These are phyloP conservation scores for Dionaea muscipula DNA, from an alignment of 179 eudicot species.

Conservation along the genomic window DNA sequence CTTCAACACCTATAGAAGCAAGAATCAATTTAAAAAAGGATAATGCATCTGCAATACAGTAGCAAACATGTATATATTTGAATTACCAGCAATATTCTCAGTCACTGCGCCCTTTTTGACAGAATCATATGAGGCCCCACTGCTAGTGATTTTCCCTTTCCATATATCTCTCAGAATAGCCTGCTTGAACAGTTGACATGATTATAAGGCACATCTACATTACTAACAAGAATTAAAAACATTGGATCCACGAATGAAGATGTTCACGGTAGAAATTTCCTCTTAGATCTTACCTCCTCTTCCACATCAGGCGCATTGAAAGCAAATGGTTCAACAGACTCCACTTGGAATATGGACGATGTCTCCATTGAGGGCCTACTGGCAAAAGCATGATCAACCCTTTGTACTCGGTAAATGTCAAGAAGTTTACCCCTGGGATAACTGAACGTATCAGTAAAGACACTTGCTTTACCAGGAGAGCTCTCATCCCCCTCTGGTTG, in stretches of 20 bases:
- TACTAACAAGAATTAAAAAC: neutral
- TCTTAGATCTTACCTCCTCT: constrained; percentile 51
- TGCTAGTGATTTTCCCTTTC: constrained; percentile 63
- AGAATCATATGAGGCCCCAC: constrained; percentile 46
- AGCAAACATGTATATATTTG: neutral
- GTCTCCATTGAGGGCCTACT: constrained; percentile 44
- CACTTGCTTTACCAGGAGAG: constrained; percentile 45
- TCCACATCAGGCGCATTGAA: constrained; percentile 66
- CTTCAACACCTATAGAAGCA: constrained; percentile 21
- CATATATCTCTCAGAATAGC: constrained; percentile 58
- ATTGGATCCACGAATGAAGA: neutral
- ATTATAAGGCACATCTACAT: constrained; percentile 1
- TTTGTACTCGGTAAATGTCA: constrained; percentile 73
- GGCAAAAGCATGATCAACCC: constrained; percentile 29
- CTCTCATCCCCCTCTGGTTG: constrained; percentile 28
- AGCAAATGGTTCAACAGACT: constrained; percentile 58
- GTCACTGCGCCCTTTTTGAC: constrained; percentile 31
- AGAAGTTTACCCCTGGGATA: constrained; percentile 88
- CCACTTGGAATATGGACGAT: constrained; percentile 38
- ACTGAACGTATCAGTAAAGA: constrained; percentile 28
- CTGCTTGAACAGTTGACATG: constrained; percentile 24
- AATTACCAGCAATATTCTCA: constrained; percentile 45
- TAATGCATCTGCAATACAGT: neutral
- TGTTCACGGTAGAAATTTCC: neutral
- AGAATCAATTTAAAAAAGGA: neutral